These are phyloP conservation scores for Epichloe scottii DNA, from an alignment of 2,329 filamentous ascomycete species.

Conservation along the genomic window DNA sequence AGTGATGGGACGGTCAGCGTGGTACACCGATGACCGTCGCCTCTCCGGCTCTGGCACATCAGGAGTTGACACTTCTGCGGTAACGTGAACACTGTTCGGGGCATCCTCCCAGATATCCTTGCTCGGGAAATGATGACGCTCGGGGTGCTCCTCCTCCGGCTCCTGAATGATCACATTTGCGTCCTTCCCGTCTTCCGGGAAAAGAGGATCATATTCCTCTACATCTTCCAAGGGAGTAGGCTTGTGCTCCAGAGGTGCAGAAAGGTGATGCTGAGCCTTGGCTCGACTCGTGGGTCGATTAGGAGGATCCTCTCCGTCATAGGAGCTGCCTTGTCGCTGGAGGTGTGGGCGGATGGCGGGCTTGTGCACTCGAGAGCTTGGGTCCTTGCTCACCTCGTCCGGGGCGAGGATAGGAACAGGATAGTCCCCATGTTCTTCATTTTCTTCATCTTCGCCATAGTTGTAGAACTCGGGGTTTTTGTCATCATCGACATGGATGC, in stretches of 20 bases:
- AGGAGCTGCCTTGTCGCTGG: constrained; percentile 48
- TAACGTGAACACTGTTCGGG: constrained; percentile 68
- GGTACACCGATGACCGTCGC: constrained; percentile 18
- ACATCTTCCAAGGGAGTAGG: constrained; percentile 72
- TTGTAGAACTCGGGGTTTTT: constrained; percentile 25
- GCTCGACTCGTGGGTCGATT: constrained; percentile 54
- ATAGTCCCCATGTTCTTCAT: constrained; percentile 48
- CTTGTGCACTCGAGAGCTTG: constrained; percentile 53
- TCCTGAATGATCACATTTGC: constrained; percentile 16
- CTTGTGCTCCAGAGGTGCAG: constrained; percentile 37
- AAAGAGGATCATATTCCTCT: constrained; percentile 89
- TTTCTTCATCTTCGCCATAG: constrained; percentile 31
- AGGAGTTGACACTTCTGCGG: constrained; percentile 74
- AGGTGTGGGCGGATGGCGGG: constrained; percentile 71
- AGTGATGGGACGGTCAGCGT: constrained; percentile 33
- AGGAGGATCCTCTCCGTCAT: constrained; percentile 42
- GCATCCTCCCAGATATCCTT: constrained; percentile 97
- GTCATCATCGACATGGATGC: constrained; percentile 63
- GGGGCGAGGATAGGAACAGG: constrained; percentile 74
- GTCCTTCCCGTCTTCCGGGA: constrained; percentile 62
- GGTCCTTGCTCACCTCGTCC: constrained; percentile 72
- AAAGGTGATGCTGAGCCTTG: constrained; percentile 41
- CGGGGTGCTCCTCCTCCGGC: constrained; percentile 32
- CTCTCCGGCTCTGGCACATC: constrained; percentile 32
- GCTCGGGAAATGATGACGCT: constrained; percentile 70